These are phyloP conservation scores for Rhynchospora pubera DNA, from an alignment of 176 grass and related monocot species.

Conservation along the genomic window DNA sequence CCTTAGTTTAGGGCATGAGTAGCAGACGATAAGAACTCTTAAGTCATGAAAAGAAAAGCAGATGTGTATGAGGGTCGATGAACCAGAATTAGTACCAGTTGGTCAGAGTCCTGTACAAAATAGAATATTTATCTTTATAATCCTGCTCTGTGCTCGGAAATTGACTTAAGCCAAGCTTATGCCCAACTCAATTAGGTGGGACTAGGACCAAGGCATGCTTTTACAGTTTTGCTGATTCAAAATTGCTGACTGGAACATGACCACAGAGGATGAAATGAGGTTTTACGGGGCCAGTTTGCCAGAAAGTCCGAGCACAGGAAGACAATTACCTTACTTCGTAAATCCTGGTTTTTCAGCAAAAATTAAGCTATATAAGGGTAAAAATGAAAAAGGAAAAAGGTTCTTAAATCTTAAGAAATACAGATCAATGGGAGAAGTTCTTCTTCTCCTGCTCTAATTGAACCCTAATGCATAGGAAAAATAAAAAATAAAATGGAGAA, in stretches of 20 bases:
- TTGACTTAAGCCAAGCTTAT: too few relatives aligned
- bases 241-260: neutral
- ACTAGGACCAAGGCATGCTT: neutral
- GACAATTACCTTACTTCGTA: neutral
- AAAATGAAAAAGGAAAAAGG: neutral
- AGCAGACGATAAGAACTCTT: neutral
- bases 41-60: neutral
- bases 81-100: neutral
- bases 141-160: neutral
- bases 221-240: neutral
- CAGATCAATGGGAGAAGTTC: neutral
- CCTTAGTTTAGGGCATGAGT: neutral
- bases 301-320: neutral
- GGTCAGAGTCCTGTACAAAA: neutral
- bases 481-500: neutral
- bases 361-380: neutral
- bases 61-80: neutral
- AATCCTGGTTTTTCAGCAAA: neutral
- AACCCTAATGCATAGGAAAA: neutral
- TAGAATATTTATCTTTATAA: neutral
- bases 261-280: neutral
- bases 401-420: neutral
- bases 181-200: neutral
- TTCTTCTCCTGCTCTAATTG: neutral
- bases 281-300: neutral